Base-by-base conservation (phyloP, 352 stramenopile genomes). In the Blastocystis sp. region DNA sequence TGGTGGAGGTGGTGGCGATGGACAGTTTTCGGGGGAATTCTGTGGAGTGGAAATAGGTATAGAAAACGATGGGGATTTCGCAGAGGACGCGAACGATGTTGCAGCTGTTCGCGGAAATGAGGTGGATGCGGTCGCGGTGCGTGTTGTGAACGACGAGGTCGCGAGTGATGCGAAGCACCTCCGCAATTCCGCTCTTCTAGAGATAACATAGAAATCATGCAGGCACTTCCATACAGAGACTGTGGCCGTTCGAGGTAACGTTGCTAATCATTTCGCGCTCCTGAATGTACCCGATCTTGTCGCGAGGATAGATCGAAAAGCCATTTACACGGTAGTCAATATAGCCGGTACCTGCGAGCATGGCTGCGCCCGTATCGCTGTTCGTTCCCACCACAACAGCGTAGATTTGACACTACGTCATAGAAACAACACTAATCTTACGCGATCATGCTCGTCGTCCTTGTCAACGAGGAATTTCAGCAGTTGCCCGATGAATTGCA, bases 261-360 rank as follows among this genome's bases (percentile, higher is more conserved):
- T 76, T 76, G n/a, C 65, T 76, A 1, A 76, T 76, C 65, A 76
- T 76, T 42, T 76, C 65, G 43, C 65, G 65, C 65, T 76, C 65
- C 43, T 76, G 65, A n/a, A 76, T 76, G 65, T 76, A 76, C 9
- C 38, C 65, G 43, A 76, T 76, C 65, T 76, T 76, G 65, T 76
- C 52, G 19, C 65, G 65, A 28, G 65, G 65, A n/a, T 76, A 76
- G 65, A 76, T 76, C 24, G 24, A 43, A 38, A 76, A 76, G 14
- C 65, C 65, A 42, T 76, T 76, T 17, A 76, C 65, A 42, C 65
- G 65, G n/a, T 76, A 76, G n/a, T 76, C 65, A 17, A 76, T 52
- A n/a, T 43, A 76, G 1, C 65, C 65, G 4, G 38, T 52, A 54
- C 65, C 65, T 9, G 65, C 65, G 21, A 76, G 65, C 43, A 57